A percentile compares a stretch with the other conserved stretches of the same genome.
Evolutionary conservation across 176 grass and related monocot genomes (phyloP).

Genomic region (Aegilops bicornis): DNA sequence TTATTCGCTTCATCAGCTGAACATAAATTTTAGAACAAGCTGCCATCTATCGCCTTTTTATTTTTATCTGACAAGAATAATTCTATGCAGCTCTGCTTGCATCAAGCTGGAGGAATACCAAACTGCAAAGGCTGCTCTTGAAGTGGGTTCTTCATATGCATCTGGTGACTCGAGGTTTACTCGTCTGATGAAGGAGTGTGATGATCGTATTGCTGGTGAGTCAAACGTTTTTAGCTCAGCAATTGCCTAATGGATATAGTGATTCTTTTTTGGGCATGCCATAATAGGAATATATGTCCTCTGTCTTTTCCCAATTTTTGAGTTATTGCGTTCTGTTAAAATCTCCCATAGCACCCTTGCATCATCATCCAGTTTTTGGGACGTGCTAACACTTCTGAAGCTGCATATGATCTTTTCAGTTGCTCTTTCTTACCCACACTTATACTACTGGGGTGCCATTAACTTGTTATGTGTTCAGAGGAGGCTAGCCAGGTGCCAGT

Average conservation of each 20-base stretch:
- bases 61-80: conserved; percentile 10
- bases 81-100: conserved; percentile 64
- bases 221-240: background rate
- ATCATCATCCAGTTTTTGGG: background rate
- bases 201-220: conserved; percentile 71
- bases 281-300: background rate
- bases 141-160: conserved; percentile 56
- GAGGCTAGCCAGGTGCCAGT: conserved; percentile 42
- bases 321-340: background rate
- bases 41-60: background rate
- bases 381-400: background rate
- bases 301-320: background rate
- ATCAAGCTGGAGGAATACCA: conserved; percentile 90
- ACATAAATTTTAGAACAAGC: background rate
- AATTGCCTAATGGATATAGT: background rate
- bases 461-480: conserved; percentile 46
- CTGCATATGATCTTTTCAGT: background rate
- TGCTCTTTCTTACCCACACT: background rate
- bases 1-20: conserved; percentile 16
- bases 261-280: background rate
- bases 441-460: background rate
- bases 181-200: conserved; percentile 74
- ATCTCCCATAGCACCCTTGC: background rate
- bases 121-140: conserved; percentile 84
- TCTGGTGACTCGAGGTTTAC: conserved; percentile 76